phyloP scores from a whole-genome alignment of 768 basidiomycete species.

The Boletus vinaceobasis region DNA sequence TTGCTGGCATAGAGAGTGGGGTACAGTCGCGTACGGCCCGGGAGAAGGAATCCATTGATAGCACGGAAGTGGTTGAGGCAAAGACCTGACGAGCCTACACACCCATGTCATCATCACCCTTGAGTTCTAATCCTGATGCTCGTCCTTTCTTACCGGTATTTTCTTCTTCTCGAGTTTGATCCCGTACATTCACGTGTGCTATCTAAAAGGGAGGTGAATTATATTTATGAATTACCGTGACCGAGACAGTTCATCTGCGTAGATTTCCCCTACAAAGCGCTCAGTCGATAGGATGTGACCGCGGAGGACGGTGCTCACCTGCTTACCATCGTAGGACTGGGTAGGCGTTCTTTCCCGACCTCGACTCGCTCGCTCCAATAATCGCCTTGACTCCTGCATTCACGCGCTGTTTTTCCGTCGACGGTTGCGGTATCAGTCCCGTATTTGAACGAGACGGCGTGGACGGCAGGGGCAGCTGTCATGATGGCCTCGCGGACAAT shows the following conservation, averaged over 20 bases:
- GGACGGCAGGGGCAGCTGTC: slow-evolving; percentile 67
- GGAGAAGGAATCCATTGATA: not conserved
- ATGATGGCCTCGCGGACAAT: slow-evolving; percentile 72
- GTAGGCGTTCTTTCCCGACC: slow-evolving; percentile 61
- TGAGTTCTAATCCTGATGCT: too few relatives aligned
- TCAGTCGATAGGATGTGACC: not conserved
- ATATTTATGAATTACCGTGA: not conserved
- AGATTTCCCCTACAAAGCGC: slow-evolving; percentile 22
- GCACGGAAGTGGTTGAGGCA: not conserved
- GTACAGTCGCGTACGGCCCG: not conserved
- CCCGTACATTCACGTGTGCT: not conserved
- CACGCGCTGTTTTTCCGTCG: slow-evolving; percentile 79
- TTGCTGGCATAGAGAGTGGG: not conserved
- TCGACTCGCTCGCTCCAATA: slow-evolving; percentile 54
- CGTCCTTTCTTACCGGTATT: not conserved
- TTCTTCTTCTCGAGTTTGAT: not conserved
- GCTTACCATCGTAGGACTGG: slow-evolving; percentile 71
- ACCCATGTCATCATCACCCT: too few relatives aligned
- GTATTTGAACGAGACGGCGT: slow-evolving; percentile 52
- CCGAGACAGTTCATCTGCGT: slow-evolving; percentile 7
- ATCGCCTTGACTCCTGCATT: slow-evolving; percentile 71
- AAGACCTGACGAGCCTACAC: not conserved
- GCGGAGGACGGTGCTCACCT: slow-evolving; percentile 47
- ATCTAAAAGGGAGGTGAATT: not conserved
- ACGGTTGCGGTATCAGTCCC: slow-evolving; percentile 65